These are phyloP conservation scores for Metschnikowia gelsemii DNA, from an alignment of 805 yeast genomes.

Conservation along the genomic window DNA sequence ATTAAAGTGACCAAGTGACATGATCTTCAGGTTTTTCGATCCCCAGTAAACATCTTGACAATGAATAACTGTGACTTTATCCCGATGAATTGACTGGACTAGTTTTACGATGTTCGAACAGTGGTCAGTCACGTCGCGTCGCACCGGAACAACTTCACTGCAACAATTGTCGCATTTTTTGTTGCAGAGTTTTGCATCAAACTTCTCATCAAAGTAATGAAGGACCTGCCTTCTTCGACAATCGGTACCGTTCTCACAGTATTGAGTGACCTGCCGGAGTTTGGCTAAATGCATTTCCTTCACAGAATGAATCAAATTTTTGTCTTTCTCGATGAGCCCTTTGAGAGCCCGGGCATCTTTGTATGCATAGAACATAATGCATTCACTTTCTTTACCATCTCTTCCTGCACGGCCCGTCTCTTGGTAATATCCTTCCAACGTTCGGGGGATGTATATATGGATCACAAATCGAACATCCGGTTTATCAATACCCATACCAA, in stretches of 20 bases:
- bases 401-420: constrained; percentile 99
- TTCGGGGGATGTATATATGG: constrained; percentile 84
- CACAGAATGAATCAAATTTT: constrained; percentile 58
- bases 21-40: constrained; percentile 58
- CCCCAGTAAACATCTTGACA: constrained; percentile 86
- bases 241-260: constrained; percentile 87
- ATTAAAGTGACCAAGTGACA: constrained; percentile 58
- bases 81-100: constrained; percentile 53
- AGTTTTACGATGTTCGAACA: constrained; percentile 60
- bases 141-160: constrained; percentile 37
- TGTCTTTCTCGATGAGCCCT: constrained; percentile 74
- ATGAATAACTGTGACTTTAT: constrained; percentile 70
- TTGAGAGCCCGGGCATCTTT: constrained; percentile 77
- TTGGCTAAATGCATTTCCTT: constrained; percentile 76
- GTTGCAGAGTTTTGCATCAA: constrained; percentile 62
- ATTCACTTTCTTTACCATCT: constrained; percentile 81
- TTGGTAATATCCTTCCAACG: constrained; percentile 94
- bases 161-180: constrained; percentile 85
- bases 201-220: constrained; percentile 84
- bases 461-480: constrained; percentile 91
- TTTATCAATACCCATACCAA: constrained; percentile 99
- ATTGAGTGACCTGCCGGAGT: constrained; percentile 79
- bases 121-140: constrained; percentile 65
- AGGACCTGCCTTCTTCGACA: constrained; percentile 88
- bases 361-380: constrained; percentile 78